Base-by-base conservation (phyloP, 2,329 filamentous ascomycete genomes). In the Calonectria hawksworthii region DNA sequence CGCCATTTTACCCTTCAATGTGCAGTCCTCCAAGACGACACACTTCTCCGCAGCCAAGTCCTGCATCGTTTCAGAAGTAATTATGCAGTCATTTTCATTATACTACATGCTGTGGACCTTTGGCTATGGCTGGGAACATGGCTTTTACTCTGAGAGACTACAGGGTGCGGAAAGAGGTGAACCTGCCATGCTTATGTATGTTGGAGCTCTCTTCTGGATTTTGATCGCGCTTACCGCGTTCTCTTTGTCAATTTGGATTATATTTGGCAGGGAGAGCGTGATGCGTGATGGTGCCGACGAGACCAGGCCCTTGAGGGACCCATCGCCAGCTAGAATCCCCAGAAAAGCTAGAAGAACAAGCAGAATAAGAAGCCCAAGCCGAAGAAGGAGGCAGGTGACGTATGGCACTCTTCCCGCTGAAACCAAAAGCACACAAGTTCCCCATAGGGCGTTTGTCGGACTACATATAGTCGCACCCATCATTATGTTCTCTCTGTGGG, bases 201-300 rank as follows among this genome's bases (percentile, higher is more conserved):
- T 14, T 2, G 74, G 74, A 23, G 74, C 74, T 4, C 52, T 77
- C 9, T 2, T 38, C 0, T 77, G 77, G 76, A 18, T 78, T 2
- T 52, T 61, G 0, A 8, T 52, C 2, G 26, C 56, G 23, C n/a
- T 36, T 16, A 4, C 68, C 0, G 23, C 26, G 23, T 75, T 16
- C n/a, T n/a, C n/a, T n/a, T n/a, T 64, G 11, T 52, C 30, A 0
- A 6, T 68, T 0, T 16, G 34, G 1, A 8, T 13, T 2, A 32
- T 54, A 2, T 54, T 16, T 30, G 14, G 36, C 2, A 4, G 8
- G 38, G 52, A 38, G 30, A 23, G n/a, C 14, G 30, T 38, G 68
- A 36, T 13, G 38, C n/a, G n/a, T n/a, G 32, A 52, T n/a, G 11
- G 23, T 14, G n/a, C n/a, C 14, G 28, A 63, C 2, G 41, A 23